phyloP scores from a whole-genome alignment of 495 filamentous ascomycete genomes.

The Talaromyces adpressus region DNA sequence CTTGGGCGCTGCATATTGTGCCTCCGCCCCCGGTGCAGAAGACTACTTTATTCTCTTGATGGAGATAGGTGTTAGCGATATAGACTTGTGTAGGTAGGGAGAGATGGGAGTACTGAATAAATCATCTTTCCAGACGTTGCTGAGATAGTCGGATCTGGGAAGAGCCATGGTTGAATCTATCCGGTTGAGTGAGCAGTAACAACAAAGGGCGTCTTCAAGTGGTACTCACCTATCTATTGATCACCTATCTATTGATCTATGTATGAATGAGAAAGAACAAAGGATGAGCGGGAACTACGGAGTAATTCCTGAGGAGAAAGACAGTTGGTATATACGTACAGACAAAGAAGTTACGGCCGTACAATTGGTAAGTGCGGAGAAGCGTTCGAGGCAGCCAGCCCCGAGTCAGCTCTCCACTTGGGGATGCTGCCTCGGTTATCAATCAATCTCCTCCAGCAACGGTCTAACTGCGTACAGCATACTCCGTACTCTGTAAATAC shows the following conservation, averaged over 20 bases:
- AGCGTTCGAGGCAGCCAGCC: too few relatives aligned
- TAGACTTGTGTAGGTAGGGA: too few relatives aligned
- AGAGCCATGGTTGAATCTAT: slow-evolving; percentile 41
- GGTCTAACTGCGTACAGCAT: too few relatives aligned
- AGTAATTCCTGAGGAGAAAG: neutral
- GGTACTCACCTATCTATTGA: neutral
- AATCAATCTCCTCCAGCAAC: too few relatives aligned
- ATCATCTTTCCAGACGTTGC: slow-evolving; percentile 74
- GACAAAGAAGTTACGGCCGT: neutral
- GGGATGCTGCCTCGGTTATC: too few relatives aligned
- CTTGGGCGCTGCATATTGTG: slow-evolving; percentile 89
- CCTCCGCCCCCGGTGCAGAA: slow-evolving; percentile 95
- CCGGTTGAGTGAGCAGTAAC: neutral
- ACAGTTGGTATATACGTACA: neutral
- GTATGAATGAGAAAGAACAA: neutral
- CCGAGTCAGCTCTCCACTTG: neutral
- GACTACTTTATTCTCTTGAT: slow-evolving; percentile 73
- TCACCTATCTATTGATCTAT: neutral
- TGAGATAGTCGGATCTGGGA: slow-evolving; percentile 66
- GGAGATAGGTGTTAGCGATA: slow-evolving; percentile 2
- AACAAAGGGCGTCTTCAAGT: neutral
- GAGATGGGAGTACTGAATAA: slow-evolving; percentile 56
- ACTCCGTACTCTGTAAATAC: too few relatives aligned
- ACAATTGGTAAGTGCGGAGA: neutral
- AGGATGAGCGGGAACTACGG: neutral